A percentile compares a stretch with the other conserved stretches of the same genome.
Evolutionary conservation across 1,139 yeast species (phyloP).

Genomic region (Pichia sp.): DNA sequence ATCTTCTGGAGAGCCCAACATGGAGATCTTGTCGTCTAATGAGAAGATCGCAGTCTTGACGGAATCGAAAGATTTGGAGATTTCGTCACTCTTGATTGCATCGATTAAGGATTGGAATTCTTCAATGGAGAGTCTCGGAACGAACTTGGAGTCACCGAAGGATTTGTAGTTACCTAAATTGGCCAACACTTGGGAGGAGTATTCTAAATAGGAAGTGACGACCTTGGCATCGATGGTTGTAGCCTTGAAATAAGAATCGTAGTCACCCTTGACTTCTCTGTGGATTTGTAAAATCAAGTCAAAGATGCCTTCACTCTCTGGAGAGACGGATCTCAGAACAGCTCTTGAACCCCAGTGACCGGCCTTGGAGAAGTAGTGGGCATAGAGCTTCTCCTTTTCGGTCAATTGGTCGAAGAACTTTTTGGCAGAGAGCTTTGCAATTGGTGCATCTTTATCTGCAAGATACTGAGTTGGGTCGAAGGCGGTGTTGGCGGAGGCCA

Average conservation of each 20-base stretch:
- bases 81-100: conserved; percentile 39
- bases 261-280: conserved; percentile 49
- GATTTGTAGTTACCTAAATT: conserved; percentile 88
- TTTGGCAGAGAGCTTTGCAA: conserved; percentile 40
- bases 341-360: conserved; percentile 81
- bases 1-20: conserved; percentile 76
- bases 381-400: conserved; percentile 61
- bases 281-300: conserved; percentile 66
- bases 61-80: conserved; percentile 40
- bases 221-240: conserved; percentile 35
- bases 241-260: conserved; percentile 35
- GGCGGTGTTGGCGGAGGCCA: conserved; percentile 16
- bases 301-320: conserved; percentile 73
- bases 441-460: conserved; percentile 52
- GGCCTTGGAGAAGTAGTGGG: conserved; percentile 81
- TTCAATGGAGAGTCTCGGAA: conserved; percentile 55
- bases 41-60: conserved; percentile 53
- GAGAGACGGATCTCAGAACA: conserved; percentile 79
- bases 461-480: conserved; percentile 24
- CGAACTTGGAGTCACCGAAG: conserved; percentile 84
- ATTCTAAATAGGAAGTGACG: conserved; percentile 61
- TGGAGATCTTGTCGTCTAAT: conserved; percentile 44
- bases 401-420: conserved; percentile 49
- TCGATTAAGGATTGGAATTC: conserved; percentile 49
- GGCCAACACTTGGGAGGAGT: conserved; percentile 74